phyloP scores from a whole-genome alignment of 441 rosid genomes.

The Gossypium lobatum region DNA sequence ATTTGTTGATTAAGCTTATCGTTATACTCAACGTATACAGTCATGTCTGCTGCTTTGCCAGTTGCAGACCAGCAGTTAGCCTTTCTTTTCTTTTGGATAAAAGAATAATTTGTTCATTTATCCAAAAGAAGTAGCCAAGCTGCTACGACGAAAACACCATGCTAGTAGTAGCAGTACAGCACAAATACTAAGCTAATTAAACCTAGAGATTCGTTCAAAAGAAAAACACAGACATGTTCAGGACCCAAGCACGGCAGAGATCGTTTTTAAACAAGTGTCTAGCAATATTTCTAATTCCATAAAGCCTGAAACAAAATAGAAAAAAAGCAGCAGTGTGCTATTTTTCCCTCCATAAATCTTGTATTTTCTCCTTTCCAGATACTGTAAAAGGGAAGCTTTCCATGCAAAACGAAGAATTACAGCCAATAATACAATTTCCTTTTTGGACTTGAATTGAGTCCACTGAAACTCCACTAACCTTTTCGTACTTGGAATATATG shows the following conservation, averaged over 20 bases:
- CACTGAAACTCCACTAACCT: not conserved
- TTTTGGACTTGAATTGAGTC: not conserved
- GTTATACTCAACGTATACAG: not conserved
- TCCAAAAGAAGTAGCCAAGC: too few species aligned
- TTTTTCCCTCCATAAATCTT: not conserved
- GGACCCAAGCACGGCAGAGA: not conserved
- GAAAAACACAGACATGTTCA: not conserved
- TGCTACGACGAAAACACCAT: not conserved
- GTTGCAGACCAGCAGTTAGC: not conserved
- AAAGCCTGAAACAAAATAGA: not conserved
- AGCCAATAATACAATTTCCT: not conserved
- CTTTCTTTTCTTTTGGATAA: not conserved
- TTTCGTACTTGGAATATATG: not conserved
- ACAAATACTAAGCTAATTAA: not conserved
- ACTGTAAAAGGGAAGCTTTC: not conserved
- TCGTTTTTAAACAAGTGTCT: not conserved
- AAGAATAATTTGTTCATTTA: too few species aligned
- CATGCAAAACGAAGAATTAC: not conserved
- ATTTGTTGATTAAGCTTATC: not conserved
- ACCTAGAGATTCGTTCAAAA: not conserved
- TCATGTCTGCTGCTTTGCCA: not conserved
- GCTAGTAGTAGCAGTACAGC: not conserved
- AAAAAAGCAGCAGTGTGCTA: not conserved
- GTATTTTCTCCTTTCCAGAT: not conserved
- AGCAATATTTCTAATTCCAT: not conserved